Evolutionary conservation across 805 yeast species (phyloP).

Genomic region (Candida krabiensis): DNA sequence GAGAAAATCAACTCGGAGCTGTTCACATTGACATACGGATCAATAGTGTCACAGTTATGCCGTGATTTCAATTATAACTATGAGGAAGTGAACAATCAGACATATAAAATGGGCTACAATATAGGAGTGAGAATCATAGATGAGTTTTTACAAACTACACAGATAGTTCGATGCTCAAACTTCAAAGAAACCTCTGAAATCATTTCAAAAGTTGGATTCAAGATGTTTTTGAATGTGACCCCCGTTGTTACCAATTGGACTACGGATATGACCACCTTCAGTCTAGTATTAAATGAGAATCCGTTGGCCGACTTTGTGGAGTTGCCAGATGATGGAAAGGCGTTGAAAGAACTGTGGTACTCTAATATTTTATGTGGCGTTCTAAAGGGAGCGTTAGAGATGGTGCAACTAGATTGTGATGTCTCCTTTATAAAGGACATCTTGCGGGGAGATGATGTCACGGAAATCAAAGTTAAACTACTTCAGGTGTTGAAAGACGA

Average conservation of each 20-base stretch:
- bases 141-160: constrained; percentile 87
- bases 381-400: constrained; percentile 85
- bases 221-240: constrained; percentile 77
- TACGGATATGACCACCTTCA: constrained; percentile 69
- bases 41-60: constrained; percentile 88
- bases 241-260: constrained; percentile 75
- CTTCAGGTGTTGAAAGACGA: constrained; percentile 82
- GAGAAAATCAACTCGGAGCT: constrained; percentile 92
- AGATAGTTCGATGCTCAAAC: constrained; percentile 75
- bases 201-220: constrained; percentile 84
- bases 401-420: constrained; percentile 93
- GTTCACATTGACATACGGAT: constrained; percentile 92
- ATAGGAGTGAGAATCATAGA: constrained; percentile 90
- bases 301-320: constrained; percentile 96
- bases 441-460: constrained; percentile 76
- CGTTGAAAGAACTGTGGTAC: constrained; percentile 81
- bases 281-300: constrained; percentile 74
- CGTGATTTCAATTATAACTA: constrained; percentile 79
- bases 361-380: constrained; percentile 90
- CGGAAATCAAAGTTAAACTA: constrained; percentile 76
- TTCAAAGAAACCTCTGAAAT: constrained; percentile 88
- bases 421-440: constrained; percentile 76
- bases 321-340: constrained; percentile 76
- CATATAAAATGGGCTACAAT: constrained; percentile 92
- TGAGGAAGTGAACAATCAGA: constrained; percentile 73